A percentile compares a stretch with the other conserved stretches of the same genome.
phyloP scores from a whole-genome alignment of 352 stramenopile genomes.

The Globisporangium polare region DNA sequence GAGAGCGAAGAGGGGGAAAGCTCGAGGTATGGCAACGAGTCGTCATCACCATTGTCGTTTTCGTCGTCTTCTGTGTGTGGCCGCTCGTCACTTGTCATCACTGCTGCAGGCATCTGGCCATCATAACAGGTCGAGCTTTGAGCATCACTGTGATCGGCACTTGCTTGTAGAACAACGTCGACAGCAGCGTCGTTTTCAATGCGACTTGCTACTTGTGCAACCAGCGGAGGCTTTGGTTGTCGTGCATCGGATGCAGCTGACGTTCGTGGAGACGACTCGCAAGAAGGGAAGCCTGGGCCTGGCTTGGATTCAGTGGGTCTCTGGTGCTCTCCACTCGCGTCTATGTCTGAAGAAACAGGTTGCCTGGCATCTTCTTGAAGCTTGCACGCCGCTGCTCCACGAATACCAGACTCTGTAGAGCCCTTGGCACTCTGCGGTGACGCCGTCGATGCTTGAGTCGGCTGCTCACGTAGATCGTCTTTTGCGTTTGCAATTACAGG shows the following conservation, averaged over 20 bases:
- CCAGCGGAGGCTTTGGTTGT: background rate
- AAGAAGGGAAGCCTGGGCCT: background rate
- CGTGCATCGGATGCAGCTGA: background rate
- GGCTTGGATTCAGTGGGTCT: background rate
- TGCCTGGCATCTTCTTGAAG: background rate
- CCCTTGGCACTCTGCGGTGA: background rate
- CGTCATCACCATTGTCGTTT: background rate
- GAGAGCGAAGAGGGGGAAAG: background rate
- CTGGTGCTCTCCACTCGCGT: background rate
- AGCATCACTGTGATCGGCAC: too few relatives aligned
- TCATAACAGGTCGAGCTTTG: background rate
- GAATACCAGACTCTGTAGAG: background rate
- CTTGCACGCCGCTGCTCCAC: background rate
- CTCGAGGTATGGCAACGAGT: background rate
- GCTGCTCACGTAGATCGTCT: background rate
- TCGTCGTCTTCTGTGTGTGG: background rate
- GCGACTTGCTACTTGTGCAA: background rate
- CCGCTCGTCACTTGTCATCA: background rate
- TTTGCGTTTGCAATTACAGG: background rate
- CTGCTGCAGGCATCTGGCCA: background rate
- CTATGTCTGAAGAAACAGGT: too few relatives aligned
- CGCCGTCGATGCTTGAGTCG: background rate
- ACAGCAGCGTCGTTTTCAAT: background rate
- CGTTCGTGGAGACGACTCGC: background rate
- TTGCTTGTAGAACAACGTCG: background rate